A percentile compares a stretch with the other conserved stretches of the same genome.
phyloP scores from a whole-genome alignment of 495 filamentous ascomycete species.

The Tetracladium setigerum region DNA sequence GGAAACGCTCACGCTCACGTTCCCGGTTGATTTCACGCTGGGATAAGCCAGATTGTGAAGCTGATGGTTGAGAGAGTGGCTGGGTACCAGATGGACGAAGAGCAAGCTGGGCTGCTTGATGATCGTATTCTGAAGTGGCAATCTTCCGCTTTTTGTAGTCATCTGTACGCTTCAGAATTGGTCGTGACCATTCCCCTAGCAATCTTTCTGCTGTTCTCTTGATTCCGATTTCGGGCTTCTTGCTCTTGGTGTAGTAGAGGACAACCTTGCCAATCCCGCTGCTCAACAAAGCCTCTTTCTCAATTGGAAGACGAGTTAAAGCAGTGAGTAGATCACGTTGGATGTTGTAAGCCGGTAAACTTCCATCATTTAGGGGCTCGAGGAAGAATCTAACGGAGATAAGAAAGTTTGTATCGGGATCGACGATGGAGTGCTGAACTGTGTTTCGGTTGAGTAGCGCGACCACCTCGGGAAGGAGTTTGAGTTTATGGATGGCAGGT shows the following conservation, averaged over 20 bases:
- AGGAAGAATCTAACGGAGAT: slow-evolving; percentile 96
- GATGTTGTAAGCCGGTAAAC: slow-evolving; percentile 90
- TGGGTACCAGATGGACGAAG: slow-evolving; percentile 19
- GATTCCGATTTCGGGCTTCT: slow-evolving; percentile 74
- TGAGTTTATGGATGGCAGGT: slow-evolving; percentile 86
- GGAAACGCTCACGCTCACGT: slow-evolving; percentile 58
- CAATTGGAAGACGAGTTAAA: slow-evolving; percentile 71
- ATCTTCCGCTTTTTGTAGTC: slow-evolving; percentile 78
- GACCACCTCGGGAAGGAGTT: slow-evolving; percentile 89
- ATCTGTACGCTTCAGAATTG: slow-evolving; percentile 88
- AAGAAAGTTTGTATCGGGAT: slow-evolving; percentile 90
- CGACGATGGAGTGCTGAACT: slow-evolving; percentile 71
- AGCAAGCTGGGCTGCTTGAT: slow-evolving; percentile 22
- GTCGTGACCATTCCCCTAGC: slow-evolving; percentile 89
- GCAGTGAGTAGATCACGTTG: slow-evolving; percentile 88
- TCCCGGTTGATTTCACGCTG: slow-evolving; percentile 32
- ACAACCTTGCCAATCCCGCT: slow-evolving; percentile 94
- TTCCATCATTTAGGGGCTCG: slow-evolving; percentile 87
- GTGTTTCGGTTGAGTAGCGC: slow-evolving; percentile 81
- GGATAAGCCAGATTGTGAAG: slow-evolving; percentile 36
- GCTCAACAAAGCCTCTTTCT: slow-evolving; percentile 80
- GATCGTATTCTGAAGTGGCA: slow-evolving; percentile 45
- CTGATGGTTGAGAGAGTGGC: slow-evolving; percentile 34
- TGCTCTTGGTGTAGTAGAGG: slow-evolving; percentile 93
- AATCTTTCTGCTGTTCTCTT: slow-evolving; percentile 89